These are phyloP conservation scores for Blastobotrys persicus DNA, from an alignment of 1,139 yeast species.

Conservation along the genomic window DNA sequence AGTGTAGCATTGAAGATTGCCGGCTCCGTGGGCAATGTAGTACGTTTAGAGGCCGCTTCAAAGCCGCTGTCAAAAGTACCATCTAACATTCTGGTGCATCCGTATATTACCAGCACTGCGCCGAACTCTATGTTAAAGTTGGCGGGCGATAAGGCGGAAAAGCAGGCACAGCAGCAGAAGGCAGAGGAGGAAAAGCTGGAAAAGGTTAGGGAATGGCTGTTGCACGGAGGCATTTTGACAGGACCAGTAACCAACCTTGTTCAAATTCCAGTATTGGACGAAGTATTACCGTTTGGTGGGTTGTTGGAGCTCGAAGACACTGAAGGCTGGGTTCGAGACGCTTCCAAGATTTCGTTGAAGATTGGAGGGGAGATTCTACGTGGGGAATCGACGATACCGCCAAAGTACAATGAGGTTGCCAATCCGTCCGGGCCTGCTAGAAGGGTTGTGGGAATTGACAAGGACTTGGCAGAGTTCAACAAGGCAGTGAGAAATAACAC, in stretches of 20 bases:
- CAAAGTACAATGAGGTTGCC: slow-evolving; percentile 18
- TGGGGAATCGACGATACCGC: slow-evolving; percentile 49
- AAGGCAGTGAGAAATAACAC: slow-evolving; percentile 48
- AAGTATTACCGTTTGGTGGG: slow-evolving; percentile 60
- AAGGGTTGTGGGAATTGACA: slow-evolving; percentile 58
- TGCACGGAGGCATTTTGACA: slow-evolving; percentile 17
- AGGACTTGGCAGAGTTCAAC: slow-evolving; percentile 43
- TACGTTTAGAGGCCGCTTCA: slow-evolving; percentile 52
- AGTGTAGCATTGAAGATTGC: slow-evolving; percentile 56
- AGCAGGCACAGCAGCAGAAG: slow-evolving; percentile 19
- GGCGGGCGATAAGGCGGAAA: slow-evolving; percentile 16
- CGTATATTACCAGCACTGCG: slow-evolving; percentile 49
- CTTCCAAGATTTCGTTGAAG: slow-evolving; percentile 41
- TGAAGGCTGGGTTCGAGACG: slow-evolving; percentile 46
- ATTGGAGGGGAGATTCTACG: slow-evolving; percentile 55
- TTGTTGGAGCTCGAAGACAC: slow-evolving; percentile 52
- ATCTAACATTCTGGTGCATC: slow-evolving; percentile 46
- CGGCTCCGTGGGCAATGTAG: slow-evolving; percentile 51
- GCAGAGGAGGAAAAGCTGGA: slow-evolving; percentile 27
- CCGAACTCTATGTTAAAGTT: slow-evolving; percentile 35
- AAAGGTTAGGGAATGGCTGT: slow-evolving; percentile 16
- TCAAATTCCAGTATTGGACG: slow-evolving; percentile 47
- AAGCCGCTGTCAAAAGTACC: slow-evolving; percentile 45
- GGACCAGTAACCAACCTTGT: slow-evolving; percentile 30
- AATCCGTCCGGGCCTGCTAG: slow-evolving; percentile 14